Base-by-base conservation (phyloP, 768 basidiomycete species). In the Botryobasidium botryosum region DNA sequence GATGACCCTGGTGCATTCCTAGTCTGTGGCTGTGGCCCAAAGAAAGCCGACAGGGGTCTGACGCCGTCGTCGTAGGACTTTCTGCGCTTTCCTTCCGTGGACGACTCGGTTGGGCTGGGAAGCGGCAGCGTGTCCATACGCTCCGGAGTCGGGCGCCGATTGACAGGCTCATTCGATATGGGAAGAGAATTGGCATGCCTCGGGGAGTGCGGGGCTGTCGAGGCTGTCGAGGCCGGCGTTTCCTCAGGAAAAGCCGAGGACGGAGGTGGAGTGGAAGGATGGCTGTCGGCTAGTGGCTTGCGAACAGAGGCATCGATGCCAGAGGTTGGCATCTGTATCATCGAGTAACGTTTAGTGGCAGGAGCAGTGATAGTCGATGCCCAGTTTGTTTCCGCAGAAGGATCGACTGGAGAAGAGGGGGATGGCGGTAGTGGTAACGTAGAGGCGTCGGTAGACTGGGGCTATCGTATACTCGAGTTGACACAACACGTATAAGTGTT, bases 31-130 rank as follows among this genome's bases (percentile, higher is more conserved):
- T 56, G 48, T 23, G 12, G 37, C 12, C 27, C 44, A 28, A 47
- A 64, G 57, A 26, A 62, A 21, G 51, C 46, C 48, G 63, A 58
- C 25, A 66, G 60, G 7, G 65, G 66, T 12, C 65, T 62, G 5
- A 63, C 56, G 31, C 65, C 64, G 31, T 64, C 65, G 42, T 70
- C 68, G 28, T 62, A 70, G 48, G 67, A 69, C 50, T 62, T 68
- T 26, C 63, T 56, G n/a, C 44, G 40, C 24, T 39, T 36, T 17
- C 40, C 40, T 2, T 33, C 40, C 26, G 37, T 27, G 13, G n/a
- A 17, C 15, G 10, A 29, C 2, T 28, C 42, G 26, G 2, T 28
- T 7, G 27, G 36, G 21, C 17, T n/a, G 6, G 45, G 35, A 17
- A 46, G 31, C 6, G 45, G 45, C 17, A 46, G 24, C 4, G 45